A percentile compares a stretch with the other conserved stretches of the same genome.
Conservation (phyloP, 2,329 filamentous ascomycete species). For the Pestalotiopsis sp. region DNA sequence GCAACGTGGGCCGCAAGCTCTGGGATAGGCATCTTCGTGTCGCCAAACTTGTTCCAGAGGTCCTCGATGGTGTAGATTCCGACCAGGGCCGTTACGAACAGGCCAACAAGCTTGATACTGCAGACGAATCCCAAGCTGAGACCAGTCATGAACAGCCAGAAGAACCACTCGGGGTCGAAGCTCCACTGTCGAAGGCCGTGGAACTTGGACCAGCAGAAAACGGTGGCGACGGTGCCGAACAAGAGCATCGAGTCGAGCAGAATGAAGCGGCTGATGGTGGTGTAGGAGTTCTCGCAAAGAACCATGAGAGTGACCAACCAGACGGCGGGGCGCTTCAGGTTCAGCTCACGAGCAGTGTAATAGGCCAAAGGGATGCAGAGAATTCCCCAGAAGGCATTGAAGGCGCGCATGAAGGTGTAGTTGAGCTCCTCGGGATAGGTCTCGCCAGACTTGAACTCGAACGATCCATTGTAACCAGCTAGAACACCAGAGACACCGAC, state of each 20-base stretch:
- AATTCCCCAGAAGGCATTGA: conserved; percentile 94
- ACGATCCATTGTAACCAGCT: conserved; percentile 97
- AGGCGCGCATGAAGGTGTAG: conserved; percentile 98
- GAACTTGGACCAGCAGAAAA: conserved; percentile 97
- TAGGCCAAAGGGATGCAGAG: conserved; percentile 93
- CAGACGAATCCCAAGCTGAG: conserved; percentile 96
- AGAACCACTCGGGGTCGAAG: conserved; percentile 90
- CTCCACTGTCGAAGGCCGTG: conserved; percentile 84
- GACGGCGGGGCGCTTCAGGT: conserved; percentile 82
- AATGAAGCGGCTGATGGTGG: conserved; percentile 97
- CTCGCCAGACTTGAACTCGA: conserved; percentile 99
- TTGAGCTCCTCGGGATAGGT: conserved; percentile 91
- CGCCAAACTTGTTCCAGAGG: conserved; percentile 96
- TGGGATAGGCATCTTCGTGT: conserved; percentile 76
- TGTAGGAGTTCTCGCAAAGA: conserved; percentile 98
- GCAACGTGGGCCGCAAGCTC: conserved; percentile 75
- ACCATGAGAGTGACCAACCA: conserved; percentile 98
- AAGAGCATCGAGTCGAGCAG: conserved; percentile 98
- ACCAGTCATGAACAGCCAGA: conserved; percentile 92
- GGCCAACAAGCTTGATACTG: conserved; percentile 97
- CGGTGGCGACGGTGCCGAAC: conserved; percentile 97
- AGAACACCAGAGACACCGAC: conserved; percentile 95
- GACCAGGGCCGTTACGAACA: conserved; percentile 93
- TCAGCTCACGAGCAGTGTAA: conserved; percentile 89
- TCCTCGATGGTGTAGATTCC: conserved; percentile 96